A percentile compares a stretch with the other conserved stretches of the same genome.
These are phyloP conservation scores for Prunus campanulata DNA, from an alignment of 306 rosid genomes.

Conservation along the genomic window DNA sequence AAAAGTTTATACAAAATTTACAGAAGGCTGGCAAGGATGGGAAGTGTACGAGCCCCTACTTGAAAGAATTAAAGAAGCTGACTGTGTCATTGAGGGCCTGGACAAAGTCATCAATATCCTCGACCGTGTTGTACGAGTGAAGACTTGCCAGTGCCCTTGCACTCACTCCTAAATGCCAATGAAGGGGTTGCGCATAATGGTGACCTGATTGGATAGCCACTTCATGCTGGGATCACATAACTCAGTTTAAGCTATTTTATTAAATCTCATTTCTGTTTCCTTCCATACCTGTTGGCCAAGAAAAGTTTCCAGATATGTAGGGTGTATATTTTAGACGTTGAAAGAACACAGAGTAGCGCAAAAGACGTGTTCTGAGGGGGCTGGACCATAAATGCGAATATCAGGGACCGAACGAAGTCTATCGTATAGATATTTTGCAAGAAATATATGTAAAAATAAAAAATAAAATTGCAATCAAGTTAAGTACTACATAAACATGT, in stretches of 20 bases:
- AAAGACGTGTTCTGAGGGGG: constrained; percentile 44
- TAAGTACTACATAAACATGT: background rate
- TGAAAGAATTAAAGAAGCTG: constrained; percentile 42
- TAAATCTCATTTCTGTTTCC: background rate
- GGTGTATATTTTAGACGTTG: constrained; percentile 72
- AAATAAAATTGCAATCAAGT: constrained; percentile 4
- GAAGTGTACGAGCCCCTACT: constrained; percentile 10
- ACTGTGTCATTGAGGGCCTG: constrained; percentile 39
- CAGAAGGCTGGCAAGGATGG: no score
- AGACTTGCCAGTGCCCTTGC: constrained; percentile 90
- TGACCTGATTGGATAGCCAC: constrained; percentile 95
- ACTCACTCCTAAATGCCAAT: constrained; percentile 62
- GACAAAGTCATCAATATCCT: constrained; percentile 68
- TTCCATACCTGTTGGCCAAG: constrained; percentile 80
- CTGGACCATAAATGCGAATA: constrained; percentile 72
- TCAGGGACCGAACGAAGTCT: constrained; percentile 67
- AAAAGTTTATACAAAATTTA: no score
- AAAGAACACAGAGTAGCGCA: constrained; percentile 89
- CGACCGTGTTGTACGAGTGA: constrained; percentile 77
- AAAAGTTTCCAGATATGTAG: constrained; percentile 88
- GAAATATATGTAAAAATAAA: constrained; percentile 48
- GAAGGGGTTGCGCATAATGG: constrained; percentile 97
- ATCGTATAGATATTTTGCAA: constrained; percentile 68
- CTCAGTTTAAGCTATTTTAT: background rate
- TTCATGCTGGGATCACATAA: constrained; percentile 64